These are phyloP conservation scores for Acrocalymma vagum DNA, from an alignment of 2,329 filamentous ascomycete genomes.

Conservation along the genomic window DNA sequence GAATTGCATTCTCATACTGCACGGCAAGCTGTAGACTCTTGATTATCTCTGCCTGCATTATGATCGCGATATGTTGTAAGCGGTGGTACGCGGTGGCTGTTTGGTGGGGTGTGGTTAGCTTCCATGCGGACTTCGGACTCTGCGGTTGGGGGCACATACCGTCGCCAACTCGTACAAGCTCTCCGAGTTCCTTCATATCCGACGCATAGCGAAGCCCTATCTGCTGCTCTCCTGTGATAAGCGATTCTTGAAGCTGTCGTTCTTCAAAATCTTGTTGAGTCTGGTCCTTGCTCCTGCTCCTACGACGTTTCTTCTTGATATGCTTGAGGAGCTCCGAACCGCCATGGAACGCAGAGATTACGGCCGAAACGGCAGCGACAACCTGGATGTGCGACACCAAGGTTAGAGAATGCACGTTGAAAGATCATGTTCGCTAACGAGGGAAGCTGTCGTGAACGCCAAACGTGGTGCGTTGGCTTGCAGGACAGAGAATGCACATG, in stretches of 20 bases:
- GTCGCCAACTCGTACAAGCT: conserved; percentile 48
- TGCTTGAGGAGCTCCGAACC: conserved; percentile 48
- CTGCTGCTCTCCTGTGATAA: conserved; percentile 46
- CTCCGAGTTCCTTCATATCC: conserved; percentile 46
- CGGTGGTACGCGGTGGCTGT: conserved; percentile 47
- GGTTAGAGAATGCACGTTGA: too few relatives aligned
- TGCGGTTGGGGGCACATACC: conserved; percentile 31
- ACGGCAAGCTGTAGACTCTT: conserved; percentile 48
- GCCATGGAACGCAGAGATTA: conserved; percentile 53
- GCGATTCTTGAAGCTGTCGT: conserved; percentile 48
- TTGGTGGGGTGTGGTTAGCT: conserved; percentile 6
- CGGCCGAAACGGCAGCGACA: conserved; percentile 51
- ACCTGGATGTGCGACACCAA: conserved; percentile 32
- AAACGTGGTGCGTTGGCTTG: too few relatives aligned
- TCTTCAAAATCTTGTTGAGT: conserved; percentile 43
- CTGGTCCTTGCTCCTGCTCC: conserved; percentile 33
- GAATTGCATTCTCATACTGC: conserved; percentile 38
- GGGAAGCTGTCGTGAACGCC: too few relatives aligned
- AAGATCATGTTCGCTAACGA: too few relatives aligned
- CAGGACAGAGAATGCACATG: too few relatives aligned
- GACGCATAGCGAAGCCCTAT: conserved; percentile 42
- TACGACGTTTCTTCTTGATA: conserved; percentile 43
- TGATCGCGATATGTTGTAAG: conserved; percentile 47
- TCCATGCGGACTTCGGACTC: conserved; percentile 19
- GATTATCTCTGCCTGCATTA: conserved; percentile 52